phyloP scores from a whole-genome alignment of 176 grass and related monocot species.

The Areca catechu region DNA sequence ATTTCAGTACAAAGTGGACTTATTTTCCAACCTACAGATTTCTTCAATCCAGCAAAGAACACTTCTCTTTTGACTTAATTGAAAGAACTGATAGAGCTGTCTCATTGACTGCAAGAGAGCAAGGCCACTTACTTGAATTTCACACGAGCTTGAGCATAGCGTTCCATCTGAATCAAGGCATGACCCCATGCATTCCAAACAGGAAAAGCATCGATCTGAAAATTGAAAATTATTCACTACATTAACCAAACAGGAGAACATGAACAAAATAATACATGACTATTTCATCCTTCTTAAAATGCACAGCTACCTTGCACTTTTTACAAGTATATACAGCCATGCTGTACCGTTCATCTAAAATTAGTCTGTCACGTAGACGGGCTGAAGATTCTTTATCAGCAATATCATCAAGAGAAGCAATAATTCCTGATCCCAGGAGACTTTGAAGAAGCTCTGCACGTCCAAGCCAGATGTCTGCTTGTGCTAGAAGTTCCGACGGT shows the following conservation, averaged over 20 bases:
- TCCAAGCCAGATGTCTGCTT: conserved; percentile 74
- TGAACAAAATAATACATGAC: conserved; percentile 11
- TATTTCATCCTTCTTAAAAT: conserved; percentile 4
- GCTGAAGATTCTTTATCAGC: conserved; percentile 83
- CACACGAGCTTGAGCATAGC: conserved; percentile 92
- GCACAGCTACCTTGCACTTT: conserved; percentile 82
- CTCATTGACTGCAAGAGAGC: not conserved
- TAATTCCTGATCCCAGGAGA: conserved; percentile 82
- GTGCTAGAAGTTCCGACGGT: conserved; percentile 57
- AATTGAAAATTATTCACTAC: conserved; percentile 18
- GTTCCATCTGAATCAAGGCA: conserved; percentile 95
- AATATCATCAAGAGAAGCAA: conserved; percentile 88
- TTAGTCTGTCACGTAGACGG: conserved; percentile 63
- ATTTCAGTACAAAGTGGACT: too few relatives aligned
- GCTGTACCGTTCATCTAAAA: conserved; percentile 74
- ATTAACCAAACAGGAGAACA: conserved; percentile 6
- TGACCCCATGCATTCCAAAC: conserved; percentile 96
- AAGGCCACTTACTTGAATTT: conserved; percentile 80
- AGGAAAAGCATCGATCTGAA: conserved; percentile 80
- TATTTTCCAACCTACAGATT: too few relatives aligned
- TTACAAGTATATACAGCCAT: conserved; percentile 98
- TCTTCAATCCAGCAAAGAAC: too few relatives aligned
- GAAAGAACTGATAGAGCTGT: too few relatives aligned
- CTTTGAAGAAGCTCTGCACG: conserved; percentile 95
- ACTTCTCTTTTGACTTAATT: too few relatives aligned